Evolutionary conservation across 257 asterid species (phyloP).

Genomic region (Oldenlandia corymbosa): DNA sequence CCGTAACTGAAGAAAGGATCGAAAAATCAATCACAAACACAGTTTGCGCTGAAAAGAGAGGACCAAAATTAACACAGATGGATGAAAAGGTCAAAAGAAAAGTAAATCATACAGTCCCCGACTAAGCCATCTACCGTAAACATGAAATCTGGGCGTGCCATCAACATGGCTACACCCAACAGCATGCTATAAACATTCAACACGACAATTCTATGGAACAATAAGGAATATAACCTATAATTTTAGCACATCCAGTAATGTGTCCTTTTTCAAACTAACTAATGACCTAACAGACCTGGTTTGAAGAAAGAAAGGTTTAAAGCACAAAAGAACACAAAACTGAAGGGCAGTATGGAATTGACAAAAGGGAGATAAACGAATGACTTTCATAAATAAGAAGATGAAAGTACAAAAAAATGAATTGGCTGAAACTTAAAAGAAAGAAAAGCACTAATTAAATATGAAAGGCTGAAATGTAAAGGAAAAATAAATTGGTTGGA

Average conservation of each 20-base stretch:
- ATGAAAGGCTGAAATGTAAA: constrained; percentile 34
- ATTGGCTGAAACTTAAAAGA: constrained; percentile 32
- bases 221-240: background rate
- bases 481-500: constrained; percentile 33
- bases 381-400: constrained; percentile 8
- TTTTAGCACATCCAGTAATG: too few relatives aligned
- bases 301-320: background rate
- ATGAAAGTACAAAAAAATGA: constrained; percentile 11
- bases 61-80: background rate
- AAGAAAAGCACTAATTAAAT: too few relatives aligned
- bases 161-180: background rate
- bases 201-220: background rate
- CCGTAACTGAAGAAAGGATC: background rate
- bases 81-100: background rate
- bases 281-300: background rate
- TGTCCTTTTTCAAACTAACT: background rate
- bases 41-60: background rate
- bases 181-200: background rate
- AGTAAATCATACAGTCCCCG: background rate
- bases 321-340: background rate
- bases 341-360: background rate
- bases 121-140: background rate
- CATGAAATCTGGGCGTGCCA: too few relatives aligned
- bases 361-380: constrained; percentile 3
- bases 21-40: background rate